phyloP scores from a whole-genome alignment of 768 basidiomycete genomes.

The Lepiota brunneoincarnata region DNA sequence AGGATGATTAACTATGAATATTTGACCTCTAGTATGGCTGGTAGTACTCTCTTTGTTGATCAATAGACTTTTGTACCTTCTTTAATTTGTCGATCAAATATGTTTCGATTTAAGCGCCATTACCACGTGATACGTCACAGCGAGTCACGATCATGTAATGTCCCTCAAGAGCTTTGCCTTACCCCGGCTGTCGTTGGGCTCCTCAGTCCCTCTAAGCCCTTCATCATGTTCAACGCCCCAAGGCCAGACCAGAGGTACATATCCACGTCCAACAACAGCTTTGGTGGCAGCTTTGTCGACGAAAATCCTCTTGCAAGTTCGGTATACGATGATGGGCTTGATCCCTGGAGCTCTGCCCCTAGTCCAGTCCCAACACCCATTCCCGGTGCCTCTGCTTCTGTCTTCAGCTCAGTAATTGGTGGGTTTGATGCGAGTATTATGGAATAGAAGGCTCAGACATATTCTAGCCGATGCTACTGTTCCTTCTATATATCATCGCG shows the following conservation, averaged over 20 bases:
- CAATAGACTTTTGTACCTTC: too few relatives aligned
- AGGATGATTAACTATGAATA: too few relatives aligned
- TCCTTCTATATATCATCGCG: slow-evolving; percentile 71
- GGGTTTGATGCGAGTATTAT: slow-evolving; percentile 15
- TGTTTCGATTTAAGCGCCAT: too few relatives aligned
- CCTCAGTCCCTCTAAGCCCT: neutral
- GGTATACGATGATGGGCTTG: slow-evolving; percentile 76
- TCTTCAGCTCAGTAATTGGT: slow-evolving; percentile 75
- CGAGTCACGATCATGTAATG: too few relatives aligned
- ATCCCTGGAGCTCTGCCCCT: slow-evolving; percentile 78
- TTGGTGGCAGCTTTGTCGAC: slow-evolving; percentile 73
- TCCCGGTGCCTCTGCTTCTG: slow-evolving; percentile 45
- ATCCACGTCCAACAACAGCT: slow-evolving; percentile 49
- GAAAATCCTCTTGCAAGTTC: slow-evolving; percentile 74
- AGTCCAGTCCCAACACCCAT: slow-evolving; percentile 66
- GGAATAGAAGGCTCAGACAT: slow-evolving; percentile 3
- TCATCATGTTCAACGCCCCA: slow-evolving; percentile 81
- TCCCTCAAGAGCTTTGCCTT: too few relatives aligned
- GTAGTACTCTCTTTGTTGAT: too few relatives aligned
- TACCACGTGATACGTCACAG: too few relatives aligned
- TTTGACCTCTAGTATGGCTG: too few relatives aligned
- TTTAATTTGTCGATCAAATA: too few relatives aligned
- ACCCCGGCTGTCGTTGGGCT: too few relatives aligned
- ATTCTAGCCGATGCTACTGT: slow-evolving; percentile 72
- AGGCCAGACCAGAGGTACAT: slow-evolving; percentile 70